Evolutionary conservation across 169 alveolate genomes (phyloP).

Genomic region (Plasmodium relictum): DNA sequence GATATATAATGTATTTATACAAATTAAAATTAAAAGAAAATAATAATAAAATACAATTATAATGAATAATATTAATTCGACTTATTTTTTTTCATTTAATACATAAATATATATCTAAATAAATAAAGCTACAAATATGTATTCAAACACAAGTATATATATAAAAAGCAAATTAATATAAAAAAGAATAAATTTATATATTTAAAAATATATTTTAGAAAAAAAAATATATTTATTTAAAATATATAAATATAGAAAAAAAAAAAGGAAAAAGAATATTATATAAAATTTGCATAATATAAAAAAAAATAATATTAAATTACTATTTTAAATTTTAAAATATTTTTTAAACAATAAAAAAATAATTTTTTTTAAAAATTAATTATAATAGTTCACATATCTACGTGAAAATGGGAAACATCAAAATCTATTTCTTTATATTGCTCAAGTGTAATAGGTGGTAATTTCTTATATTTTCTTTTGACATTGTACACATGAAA

Average conservation of each 20-base stretch:
- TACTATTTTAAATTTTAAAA: neutral
- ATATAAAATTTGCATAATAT: neutral
- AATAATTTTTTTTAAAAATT: conserved; percentile 1
- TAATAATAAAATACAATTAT: neutral
- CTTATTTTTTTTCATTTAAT: conserved; percentile 5
- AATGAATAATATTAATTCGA: neutral
- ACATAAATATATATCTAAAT: neutral
- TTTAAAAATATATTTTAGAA: neutral
- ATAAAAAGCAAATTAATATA: no score
- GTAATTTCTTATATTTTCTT: conserved; percentile 84
- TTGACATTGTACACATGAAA: conserved; percentile 88
- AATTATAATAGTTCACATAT: conserved; percentile 43
- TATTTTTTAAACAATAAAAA: conserved; percentile 40
- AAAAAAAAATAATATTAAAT: neutral
- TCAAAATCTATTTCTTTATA: conserved; percentile 79
- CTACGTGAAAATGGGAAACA: conserved; percentile 76
- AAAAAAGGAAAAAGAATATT: neutral
- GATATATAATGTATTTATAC: no score
- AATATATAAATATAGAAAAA: neutral
- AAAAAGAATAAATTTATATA: no score
- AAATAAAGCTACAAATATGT: neutral
- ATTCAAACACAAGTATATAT: conserved; percentile 7
- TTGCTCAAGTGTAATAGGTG: conserved; percentile 87
- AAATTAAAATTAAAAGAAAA: no score
- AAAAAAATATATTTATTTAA: neutral